These are phyloP conservation scores for Xylariaceae sp. DNA, from an alignment of 2,329 filamentous ascomycete genomes.

Conservation along the genomic window DNA sequence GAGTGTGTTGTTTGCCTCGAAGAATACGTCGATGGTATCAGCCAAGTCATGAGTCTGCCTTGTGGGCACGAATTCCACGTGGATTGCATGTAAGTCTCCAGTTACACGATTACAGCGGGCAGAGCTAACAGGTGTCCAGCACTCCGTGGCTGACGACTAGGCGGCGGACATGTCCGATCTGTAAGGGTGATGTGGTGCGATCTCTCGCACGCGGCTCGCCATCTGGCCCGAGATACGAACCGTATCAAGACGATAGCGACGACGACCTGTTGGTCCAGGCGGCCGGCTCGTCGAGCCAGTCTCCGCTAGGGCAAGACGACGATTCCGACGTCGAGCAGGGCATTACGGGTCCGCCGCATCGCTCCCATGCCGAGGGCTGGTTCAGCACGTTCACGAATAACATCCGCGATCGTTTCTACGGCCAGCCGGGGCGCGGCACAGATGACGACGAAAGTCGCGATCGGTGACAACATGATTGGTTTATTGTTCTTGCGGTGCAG, in stretches of 20 bases:
- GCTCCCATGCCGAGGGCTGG: constrained; percentile 27
- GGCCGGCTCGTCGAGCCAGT: constrained; percentile 13
- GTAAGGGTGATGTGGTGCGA: constrained; percentile 90
- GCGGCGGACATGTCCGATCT: constrained; percentile 95
- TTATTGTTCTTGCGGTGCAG: too few species aligned
- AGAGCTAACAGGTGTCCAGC: constrained; percentile 37
- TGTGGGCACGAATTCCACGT: constrained; percentile 97
- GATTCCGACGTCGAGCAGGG: constrained; percentile 39
- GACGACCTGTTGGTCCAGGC: constrained; percentile 25
- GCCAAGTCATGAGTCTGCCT: constrained; percentile 90
- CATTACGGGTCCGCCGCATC: constrained; percentile 18
- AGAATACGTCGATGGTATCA: constrained; percentile 91
- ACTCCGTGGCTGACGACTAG: constrained; percentile 96
- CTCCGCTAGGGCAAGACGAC: constrained; percentile 17
- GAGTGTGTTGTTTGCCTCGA: constrained; percentile 97
- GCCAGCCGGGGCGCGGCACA: too few species aligned
- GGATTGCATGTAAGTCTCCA: constrained; percentile 87
- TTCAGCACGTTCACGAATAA: constrained; percentile 29
- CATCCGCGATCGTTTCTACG: constrained; percentile 14
- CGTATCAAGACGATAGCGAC: constrained; percentile 47
- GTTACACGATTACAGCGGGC: constrained; percentile 1
- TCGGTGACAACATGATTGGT: too few species aligned
- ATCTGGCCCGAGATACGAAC: constrained; percentile 45
- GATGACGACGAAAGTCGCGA: not conserved
- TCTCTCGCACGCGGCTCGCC: constrained; percentile 50